phyloP scores from a whole-genome alignment of 768 basidiomycete species.

The Omphalotus guepiniiformis region DNA sequence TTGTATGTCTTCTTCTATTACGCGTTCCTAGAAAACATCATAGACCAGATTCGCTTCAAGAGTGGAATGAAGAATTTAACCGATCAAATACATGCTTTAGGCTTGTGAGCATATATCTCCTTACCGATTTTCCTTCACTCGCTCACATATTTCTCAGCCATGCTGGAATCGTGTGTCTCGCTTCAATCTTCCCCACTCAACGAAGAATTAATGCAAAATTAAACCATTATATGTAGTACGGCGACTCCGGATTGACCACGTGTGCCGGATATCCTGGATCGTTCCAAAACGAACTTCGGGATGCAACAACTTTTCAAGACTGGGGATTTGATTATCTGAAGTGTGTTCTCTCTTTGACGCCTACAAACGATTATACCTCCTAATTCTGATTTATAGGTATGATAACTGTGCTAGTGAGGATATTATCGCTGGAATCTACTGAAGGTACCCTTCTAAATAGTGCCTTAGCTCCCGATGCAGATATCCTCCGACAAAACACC shows the following conservation, averaged over 20 bases:
- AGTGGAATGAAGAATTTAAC: slow-evolving; percentile 55
- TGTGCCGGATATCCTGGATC: slow-evolving; percentile 65
- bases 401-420: slow-evolving; percentile 53
- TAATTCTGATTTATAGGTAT: slow-evolving; percentile 20
- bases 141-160: neutral
- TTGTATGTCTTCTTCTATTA: neutral
- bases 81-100: slow-evolving; percentile 50
- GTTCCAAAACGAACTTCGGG: slow-evolving; percentile 54
- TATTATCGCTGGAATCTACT: neutral
- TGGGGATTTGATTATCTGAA: slow-evolving; percentile 71
- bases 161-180: slow-evolving; percentile 35
- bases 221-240: slow-evolving; percentile 33
- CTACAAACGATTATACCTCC: neutral
- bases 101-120: slow-evolving; percentile 41
- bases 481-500: slow-evolving; percentile 51
- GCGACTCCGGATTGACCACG: slow-evolving; percentile 67
- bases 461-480: slow-evolving; percentile 51
- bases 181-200: neutral
- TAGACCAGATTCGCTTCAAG: slow-evolving; percentile 50
- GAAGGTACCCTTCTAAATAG: neutral
- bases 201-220: neutral
- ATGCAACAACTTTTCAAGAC: slow-evolving; percentile 50
- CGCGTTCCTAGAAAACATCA: neutral
- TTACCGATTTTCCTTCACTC: neutral
- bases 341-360: slow-evolving; percentile 28